These are phyloP conservation scores for Haematococcus lacustris DNA, from an alignment of 139 green algal genomes.

Conservation along the genomic window DNA sequence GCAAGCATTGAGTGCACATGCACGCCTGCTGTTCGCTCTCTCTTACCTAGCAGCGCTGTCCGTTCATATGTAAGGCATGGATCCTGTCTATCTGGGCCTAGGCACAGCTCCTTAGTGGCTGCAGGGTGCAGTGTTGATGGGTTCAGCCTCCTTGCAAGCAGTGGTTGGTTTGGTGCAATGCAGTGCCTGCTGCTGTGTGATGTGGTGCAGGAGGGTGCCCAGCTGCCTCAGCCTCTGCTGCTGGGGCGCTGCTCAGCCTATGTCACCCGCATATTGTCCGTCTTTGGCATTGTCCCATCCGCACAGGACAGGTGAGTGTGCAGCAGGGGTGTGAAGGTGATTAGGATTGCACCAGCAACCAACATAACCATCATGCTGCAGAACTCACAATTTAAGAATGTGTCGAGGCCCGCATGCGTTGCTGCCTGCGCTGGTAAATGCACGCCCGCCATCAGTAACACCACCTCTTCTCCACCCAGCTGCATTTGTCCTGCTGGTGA, in stretches of 20 bases:
- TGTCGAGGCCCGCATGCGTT: background rate
- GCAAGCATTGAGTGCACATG: no score
- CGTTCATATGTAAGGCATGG: no score
- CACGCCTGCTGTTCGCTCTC: no score
- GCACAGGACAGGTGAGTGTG: conserved; percentile 36
- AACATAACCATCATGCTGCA: no score
- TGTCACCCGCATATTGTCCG: conserved; percentile 73
- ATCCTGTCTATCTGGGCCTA: no score
- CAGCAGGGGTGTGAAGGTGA: background rate
- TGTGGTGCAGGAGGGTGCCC: conserved; percentile 2
- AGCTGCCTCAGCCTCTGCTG: conserved; percentile 56
- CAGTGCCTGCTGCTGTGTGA: no score
- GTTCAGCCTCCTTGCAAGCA: no score
- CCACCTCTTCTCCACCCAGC: background rate
- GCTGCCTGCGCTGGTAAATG: background rate
- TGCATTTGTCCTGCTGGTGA: no score
- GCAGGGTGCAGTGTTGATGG: background rate
- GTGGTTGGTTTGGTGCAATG: no score
- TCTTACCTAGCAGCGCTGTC: no score
- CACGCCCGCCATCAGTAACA: background rate
- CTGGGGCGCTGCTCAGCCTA: conserved; percentile 62
- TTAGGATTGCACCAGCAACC: background rate
- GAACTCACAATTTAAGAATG: no score
- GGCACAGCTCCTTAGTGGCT: no score
- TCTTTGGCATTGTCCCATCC: conserved; percentile 67